phyloP scores from a whole-genome alignment of 257 asterid species.

The Nicotiana undulata region DNA sequence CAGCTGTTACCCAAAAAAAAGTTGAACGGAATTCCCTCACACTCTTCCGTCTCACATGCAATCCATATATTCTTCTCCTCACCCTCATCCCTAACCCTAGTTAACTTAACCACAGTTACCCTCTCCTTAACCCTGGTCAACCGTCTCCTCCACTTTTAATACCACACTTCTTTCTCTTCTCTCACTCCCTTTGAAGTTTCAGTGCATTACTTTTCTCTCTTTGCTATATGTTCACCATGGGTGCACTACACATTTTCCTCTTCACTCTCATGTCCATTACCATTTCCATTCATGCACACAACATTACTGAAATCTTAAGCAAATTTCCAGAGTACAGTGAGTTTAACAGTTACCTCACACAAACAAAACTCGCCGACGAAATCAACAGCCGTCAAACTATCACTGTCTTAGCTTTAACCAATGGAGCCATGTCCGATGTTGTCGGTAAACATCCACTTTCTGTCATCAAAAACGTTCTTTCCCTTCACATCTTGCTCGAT shows the following conservation, averaged over 20 bases:
- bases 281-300: slow-evolving; percentile 34
- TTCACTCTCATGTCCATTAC: slow-evolving; percentile 26
- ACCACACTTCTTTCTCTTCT: not conserved
- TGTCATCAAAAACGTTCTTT: slow-evolving; percentile 48
- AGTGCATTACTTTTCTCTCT: not conserved
- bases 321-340: slow-evolving; percentile 68
- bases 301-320: slow-evolving; percentile 66
- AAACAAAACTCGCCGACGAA: slow-evolving; percentile 92
- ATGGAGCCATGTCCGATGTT: slow-evolving; percentile 58
- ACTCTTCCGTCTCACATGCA: slow-evolving; percentile 11
- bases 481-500: slow-evolving; percentile 83
- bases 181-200: slow-evolving; percentile 4
- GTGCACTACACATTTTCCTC: slow-evolving; percentile 21
- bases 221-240: slow-evolving; percentile 30
- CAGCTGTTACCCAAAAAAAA: slow-evolving; percentile 31
- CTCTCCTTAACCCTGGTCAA: not conserved
- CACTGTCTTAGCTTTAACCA: slow-evolving; percentile 68
- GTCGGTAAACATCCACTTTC: slow-evolving; percentile 61
- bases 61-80: not conserved
- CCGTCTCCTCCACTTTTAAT: slow-evolving; percentile 4
- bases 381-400: slow-evolving; percentile 84
- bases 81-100: not conserved
- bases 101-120: not conserved
- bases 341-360: slow-evolving; percentile 54
- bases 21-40: slow-evolving; percentile 15